Percentiles rank a stretch among this genome's conserved stretches.
Conservation (phyloP, 768 basidiomycete genomes). For the Paxillus rubicundulus region DNA sequence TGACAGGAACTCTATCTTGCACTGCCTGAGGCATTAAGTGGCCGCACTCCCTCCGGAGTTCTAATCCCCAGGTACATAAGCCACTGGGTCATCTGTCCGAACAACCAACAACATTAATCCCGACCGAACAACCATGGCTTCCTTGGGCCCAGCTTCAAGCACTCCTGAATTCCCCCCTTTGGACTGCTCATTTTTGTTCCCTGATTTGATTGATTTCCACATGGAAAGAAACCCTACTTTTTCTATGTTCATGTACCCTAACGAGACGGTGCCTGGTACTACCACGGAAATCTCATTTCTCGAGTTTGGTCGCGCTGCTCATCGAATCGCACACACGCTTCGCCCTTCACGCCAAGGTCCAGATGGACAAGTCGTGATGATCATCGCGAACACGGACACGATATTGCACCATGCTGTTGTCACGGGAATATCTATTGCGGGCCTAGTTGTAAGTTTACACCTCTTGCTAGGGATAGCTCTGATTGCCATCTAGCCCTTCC, state of each 20-base stretch:
- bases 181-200: slow-evolving; percentile 15
- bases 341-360: slow-evolving; percentile 31
- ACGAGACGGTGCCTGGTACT: slow-evolving; percentile 7
- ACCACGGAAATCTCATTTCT: slow-evolving; percentile 17
- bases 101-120: no score
- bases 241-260: slow-evolving; percentile 13
- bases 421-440: slow-evolving; percentile 39
- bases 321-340: slow-evolving; percentile 40
- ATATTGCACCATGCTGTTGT: slow-evolving; percentile 34
- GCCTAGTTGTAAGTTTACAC: slow-evolving; percentile 28
- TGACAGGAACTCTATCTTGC: no score
- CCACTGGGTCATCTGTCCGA: no score
- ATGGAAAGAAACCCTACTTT: slow-evolving; percentile 14
- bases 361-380: slow-evolving; percentile 20
- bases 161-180: slow-evolving; percentile 9
- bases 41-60: no score
- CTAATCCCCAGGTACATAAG: no score
- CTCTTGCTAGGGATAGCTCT: slow-evolving; percentile 27
- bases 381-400: slow-evolving; percentile 31
- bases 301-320: slow-evolving; percentile 29
- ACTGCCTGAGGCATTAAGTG: no score
- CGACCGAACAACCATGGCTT: no score
- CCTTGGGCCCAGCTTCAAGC: no score
- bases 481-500: slow-evolving; percentile 30
- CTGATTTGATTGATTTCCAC: slow-evolving; percentile 24